Conservation (phyloP, 225 moss, liverwort and hornwort species). For the Ulota crispa region DNA sequence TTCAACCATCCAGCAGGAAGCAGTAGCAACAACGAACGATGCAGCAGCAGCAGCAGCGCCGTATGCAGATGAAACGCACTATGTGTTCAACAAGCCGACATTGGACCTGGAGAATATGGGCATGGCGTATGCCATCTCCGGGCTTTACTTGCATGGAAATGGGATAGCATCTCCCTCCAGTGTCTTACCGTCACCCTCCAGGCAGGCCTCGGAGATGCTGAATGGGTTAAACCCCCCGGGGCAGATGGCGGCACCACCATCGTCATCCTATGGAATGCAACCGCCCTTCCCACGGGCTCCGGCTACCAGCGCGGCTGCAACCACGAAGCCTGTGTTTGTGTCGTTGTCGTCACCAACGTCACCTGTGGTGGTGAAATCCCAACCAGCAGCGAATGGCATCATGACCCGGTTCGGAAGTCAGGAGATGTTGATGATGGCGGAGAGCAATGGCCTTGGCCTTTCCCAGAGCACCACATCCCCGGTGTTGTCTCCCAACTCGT, state of each 20-base stretch:
- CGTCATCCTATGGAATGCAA: constrained; percentile 25
- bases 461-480: constrained; percentile 44
- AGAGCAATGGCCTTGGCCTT: constrained; percentile 27
- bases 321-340: constrained; percentile 25
- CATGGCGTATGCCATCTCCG: constrained; percentile 50
- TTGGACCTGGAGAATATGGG: constrained; percentile 57
- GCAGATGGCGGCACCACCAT: constrained; percentile 13
- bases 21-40: background rate
- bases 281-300: constrained; percentile 31
- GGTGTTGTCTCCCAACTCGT: constrained; percentile 41
- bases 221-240: constrained; percentile 33
- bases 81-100: constrained; percentile 48
- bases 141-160: constrained; percentile 50
- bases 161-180: constrained; percentile 48
- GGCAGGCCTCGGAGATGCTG: constrained; percentile 48
- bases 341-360: constrained; percentile 25
- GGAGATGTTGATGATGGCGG: constrained; percentile 39
- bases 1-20: constrained; percentile 32
- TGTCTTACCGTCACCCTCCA: constrained; percentile 42
- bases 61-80: constrained; percentile 37
- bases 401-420: constrained; percentile 48
- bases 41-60: background rate
- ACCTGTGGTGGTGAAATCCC: background rate
- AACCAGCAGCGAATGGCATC: constrained; percentile 15
- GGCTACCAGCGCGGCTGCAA: constrained; percentile 12